Percentiles rank a stretch among this genome's conserved stretches.
phyloP scores from a whole-genome alignment of 225 moss, liverwort and hornwort species.

The Ulota crispa region DNA sequence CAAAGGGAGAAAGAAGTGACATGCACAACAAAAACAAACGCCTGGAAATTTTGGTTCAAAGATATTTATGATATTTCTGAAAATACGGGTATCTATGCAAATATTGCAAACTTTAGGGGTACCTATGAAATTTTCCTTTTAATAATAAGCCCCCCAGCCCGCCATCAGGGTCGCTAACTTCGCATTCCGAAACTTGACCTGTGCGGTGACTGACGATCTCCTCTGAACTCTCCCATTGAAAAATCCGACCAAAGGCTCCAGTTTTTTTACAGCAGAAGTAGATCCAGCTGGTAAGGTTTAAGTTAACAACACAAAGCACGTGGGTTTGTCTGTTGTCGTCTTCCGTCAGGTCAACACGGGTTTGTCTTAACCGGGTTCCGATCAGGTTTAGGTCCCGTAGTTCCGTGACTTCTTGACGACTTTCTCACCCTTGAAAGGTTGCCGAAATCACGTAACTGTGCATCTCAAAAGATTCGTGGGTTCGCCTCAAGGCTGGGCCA shows the following conservation, averaged over 20 bases:
- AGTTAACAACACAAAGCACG: neutral
- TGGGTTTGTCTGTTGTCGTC: neutral
- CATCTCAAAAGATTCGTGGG: conserved; percentile 32
- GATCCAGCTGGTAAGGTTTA: neutral
- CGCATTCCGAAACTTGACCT: neutral
- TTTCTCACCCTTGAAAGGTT: conserved; percentile 3
- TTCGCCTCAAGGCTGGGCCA: no score
- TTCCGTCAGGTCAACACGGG: neutral
- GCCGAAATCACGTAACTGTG: conserved; percentile 30
- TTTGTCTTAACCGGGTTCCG: neutral
- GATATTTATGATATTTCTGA: no score
- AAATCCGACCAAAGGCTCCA: neutral
- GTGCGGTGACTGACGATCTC: neutral
- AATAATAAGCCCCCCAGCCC: neutral
- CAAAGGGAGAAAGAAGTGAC: no score
- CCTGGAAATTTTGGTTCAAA: no score
- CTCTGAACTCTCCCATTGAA: neutral
- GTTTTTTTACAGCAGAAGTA: neutral
- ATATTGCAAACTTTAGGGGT: no score
- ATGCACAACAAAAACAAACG: no score
- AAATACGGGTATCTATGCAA: no score
- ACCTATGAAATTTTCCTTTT: no score
- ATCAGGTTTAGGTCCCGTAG: conserved; percentile 12
- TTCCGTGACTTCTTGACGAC: conserved; percentile 23
- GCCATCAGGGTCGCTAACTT: conserved; percentile 1